Evolutionary conservation across 257 asterid species (phyloP).

Genomic region (Galeopsis tetrahit): DNA sequence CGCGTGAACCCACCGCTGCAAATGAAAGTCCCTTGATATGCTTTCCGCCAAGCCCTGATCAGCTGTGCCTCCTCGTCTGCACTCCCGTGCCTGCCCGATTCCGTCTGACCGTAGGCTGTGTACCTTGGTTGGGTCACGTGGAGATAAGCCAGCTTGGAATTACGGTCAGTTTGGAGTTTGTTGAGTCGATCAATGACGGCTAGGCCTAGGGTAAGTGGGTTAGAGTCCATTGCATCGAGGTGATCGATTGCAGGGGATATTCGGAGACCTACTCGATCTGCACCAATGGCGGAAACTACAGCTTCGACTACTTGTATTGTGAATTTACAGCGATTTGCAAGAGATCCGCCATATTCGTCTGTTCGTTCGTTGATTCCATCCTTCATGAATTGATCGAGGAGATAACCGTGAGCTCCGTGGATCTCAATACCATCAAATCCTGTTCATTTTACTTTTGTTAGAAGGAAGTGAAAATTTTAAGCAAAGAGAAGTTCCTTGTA

Average conservation of each 20-base stretch:
- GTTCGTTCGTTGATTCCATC: conserved; percentile 82
- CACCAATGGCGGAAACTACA: conserved; percentile 70
- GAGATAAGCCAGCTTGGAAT: conserved; percentile 67
- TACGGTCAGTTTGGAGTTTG: conserved; percentile 50
- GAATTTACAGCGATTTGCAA: conserved; percentile 77
- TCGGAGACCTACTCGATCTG: conserved; percentile 75
- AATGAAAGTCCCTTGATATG: conserved; percentile 68
- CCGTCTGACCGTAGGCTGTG: conserved; percentile 79
- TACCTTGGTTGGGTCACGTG: conserved; percentile 94
- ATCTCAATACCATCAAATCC: conserved; percentile 94
- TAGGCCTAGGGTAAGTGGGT: conserved; percentile 75
- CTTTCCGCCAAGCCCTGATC: conserved; percentile 61
- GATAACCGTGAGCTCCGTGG: conserved; percentile 96
- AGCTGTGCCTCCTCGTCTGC: conserved; percentile 70
- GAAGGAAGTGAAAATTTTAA: not conserved
- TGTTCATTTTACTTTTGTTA: conserved; percentile 32
- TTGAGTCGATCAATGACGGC: conserved; percentile 75
- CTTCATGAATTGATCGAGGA: conserved; percentile 86
- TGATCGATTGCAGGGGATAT: conserved; percentile 96
- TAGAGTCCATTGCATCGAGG: conserved; percentile 86
- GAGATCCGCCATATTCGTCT: conserved; percentile 89
- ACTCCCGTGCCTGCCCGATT: conserved; percentile 69
- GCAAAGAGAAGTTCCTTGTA: not conserved
- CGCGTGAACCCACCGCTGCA: conserved; percentile 75
- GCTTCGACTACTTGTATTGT: conserved; percentile 63